These are phyloP conservation scores for Rhodotorula sp. DNA, from an alignment of 1,284 basidiomycete species.

Conservation along the genomic window DNA sequence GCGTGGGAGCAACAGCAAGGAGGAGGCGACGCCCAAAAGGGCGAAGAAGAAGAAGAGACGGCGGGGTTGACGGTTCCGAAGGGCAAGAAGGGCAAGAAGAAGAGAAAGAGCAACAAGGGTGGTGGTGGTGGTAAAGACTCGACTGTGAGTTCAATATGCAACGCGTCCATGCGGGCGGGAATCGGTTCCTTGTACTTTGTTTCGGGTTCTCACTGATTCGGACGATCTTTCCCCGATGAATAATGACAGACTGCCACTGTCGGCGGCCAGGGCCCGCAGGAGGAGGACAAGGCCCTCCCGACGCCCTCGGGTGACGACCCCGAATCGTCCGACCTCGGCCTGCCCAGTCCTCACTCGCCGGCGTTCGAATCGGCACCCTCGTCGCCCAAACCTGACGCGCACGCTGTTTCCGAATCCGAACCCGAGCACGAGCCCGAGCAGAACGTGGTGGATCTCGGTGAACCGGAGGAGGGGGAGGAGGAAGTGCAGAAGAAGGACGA, in stretches of 20 bases:
- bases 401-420: background rate
- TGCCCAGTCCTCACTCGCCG: slow-evolving; percentile 8
- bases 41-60: background rate
- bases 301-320: slow-evolving; percentile 17
- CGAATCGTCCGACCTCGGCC: slow-evolving; percentile 18
- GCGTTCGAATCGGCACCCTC: slow-evolving; percentile 1
- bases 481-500: background rate
- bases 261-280: background rate
- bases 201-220: too few species aligned
- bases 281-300: slow-evolving; percentile 8
- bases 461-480: background rate
- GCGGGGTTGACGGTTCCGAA: background rate
- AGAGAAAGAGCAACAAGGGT: slow-evolving; percentile 14
- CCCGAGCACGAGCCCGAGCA: background rate
- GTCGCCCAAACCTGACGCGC: background rate
- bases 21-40: background rate
- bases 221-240: background rate
- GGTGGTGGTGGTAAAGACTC: background rate
- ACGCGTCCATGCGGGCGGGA: too few species aligned
- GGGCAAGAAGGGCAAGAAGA: slow-evolving; percentile 28
- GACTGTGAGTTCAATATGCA: slow-evolving; percentile 5
- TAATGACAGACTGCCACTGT: too few species aligned
- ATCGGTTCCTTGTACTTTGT: too few species aligned
- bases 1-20: slow-evolving; percentile 4
- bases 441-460: background rate